Percentiles rank a stretch among this genome's conserved stretches.
Conservation (phyloP, 2,329 filamentous ascomycete species). For the Apiospora marii region DNA sequence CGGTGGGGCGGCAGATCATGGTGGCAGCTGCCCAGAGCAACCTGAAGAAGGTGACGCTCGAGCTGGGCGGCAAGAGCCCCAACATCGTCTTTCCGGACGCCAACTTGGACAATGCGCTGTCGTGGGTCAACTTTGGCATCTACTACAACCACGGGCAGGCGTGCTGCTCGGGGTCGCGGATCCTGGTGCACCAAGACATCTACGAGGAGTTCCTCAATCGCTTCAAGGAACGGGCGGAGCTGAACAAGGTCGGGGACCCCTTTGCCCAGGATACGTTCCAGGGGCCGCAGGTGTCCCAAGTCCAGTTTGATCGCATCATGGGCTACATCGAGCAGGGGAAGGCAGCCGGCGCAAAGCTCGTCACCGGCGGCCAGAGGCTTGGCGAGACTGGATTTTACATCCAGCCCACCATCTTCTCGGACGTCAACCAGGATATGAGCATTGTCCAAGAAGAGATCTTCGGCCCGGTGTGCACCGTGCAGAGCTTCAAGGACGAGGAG, state of each 20-base stretch:
- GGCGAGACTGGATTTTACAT: slow-evolving; percentile 78
- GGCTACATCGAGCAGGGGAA: slow-evolving; percentile 74
- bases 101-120: slow-evolving; percentile 78
- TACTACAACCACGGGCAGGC: slow-evolving; percentile 66
- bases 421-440: slow-evolving; percentile 84
- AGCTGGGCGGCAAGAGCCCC: slow-evolving; percentile 81
- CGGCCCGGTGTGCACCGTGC: slow-evolving; percentile 82
- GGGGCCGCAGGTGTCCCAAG: slow-evolving; percentile 55
- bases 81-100: slow-evolving; percentile 83
- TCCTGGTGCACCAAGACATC: slow-evolving; percentile 86
- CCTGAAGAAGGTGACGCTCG: slow-evolving; percentile 82
- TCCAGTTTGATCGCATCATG: slow-evolving; percentile 91
- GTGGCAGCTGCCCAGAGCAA: slow-evolving; percentile 76
- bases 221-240: slow-evolving; percentile 78
- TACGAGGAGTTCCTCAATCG: slow-evolving; percentile 85
- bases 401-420: slow-evolving; percentile 87
- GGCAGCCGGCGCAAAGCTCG: slow-evolving; percentile 66
- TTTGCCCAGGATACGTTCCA: slow-evolving; percentile 63
- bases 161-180: slow-evolving; percentile 79
- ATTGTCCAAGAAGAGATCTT: slow-evolving; percentile 94
- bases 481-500: slow-evolving; percentile 85
- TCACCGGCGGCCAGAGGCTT: slow-evolving; percentile 57
- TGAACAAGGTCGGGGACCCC: slow-evolving; percentile 84
- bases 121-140: slow-evolving; percentile 76
- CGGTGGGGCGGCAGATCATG: slow-evolving; percentile 78